Percentiles rank a stretch among this genome's conserved stretches.
phyloP scores from a whole-genome alignment of 257 asterid genomes.

The Eucommia ulmoides region DNA sequence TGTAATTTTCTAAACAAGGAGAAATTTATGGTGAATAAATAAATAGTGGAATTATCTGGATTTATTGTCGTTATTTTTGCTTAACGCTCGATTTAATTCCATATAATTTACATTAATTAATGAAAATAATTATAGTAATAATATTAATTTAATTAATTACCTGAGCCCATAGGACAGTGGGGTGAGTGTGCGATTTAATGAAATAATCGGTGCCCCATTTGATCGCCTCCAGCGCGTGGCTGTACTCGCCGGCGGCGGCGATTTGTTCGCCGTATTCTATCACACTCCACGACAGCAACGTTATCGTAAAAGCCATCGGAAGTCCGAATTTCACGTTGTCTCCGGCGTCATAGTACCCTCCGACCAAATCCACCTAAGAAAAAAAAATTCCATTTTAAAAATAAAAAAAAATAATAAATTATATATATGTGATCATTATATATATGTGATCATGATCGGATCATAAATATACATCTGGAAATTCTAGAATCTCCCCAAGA shows the following conservation, averaged over 20 bases:
- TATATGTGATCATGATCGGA: too few species aligned
- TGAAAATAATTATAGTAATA: too few species aligned
- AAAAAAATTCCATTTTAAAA: background rate
- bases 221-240: slow-evolving; percentile 68
- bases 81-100: too few species aligned
- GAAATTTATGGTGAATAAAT: too few species aligned
- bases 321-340: slow-evolving; percentile 82
- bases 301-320: slow-evolving; percentile 82
- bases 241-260: slow-evolving; percentile 43
- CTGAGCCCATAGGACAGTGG: slow-evolving; percentile 84
- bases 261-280: slow-evolving; percentile 38
- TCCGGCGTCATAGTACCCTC: slow-evolving; percentile 92
- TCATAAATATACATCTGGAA: background rate
- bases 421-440: background rate
- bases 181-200: slow-evolving; percentile 80
- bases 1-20: too few species aligned
- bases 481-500: too few species aligned
- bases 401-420: background rate
- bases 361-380: slow-evolving; percentile 67
- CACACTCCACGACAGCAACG: slow-evolving; percentile 77
- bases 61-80: too few species aligned
- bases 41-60: too few species aligned
- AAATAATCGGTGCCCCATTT: slow-evolving; percentile 95
- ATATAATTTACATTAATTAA: too few species aligned
- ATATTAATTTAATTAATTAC: slow-evolving; percentile 24